Evolutionary conservation across 192 early-diverging fungal genomes (phyloP).

Genomic region (Funneliformis geosporum): DNA sequence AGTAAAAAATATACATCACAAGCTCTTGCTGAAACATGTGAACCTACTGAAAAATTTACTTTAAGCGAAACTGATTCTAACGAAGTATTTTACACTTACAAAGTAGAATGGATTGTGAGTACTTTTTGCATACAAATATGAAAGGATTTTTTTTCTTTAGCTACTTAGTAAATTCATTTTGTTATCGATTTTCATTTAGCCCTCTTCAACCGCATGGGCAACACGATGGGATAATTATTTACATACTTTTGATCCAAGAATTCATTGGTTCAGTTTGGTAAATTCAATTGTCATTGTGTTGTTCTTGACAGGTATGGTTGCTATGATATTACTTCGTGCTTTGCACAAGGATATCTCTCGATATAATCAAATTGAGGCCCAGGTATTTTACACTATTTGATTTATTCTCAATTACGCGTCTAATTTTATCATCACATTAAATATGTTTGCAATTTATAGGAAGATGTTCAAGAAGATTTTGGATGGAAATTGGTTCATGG

Average conservation of each 20-base stretch:
- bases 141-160: background rate
- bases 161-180: background rate
- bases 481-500: constrained; percentile 98
- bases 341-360: constrained; percentile 91
- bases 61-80: constrained; percentile 51
- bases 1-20: constrained; percentile 39
- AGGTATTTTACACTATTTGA: constrained; percentile 40
- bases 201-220: constrained; percentile 69
- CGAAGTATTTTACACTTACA: constrained; percentile 64
- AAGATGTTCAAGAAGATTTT: constrained; percentile 89
- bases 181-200: constrained; percentile 31
- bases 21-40: constrained; percentile 4
- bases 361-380: constrained; percentile 73
- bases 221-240: constrained; percentile 88
- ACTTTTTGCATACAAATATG: background rate
- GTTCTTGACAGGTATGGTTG: constrained; percentile 89
- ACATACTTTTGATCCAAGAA: constrained; percentile 83
- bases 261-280: constrained; percentile 94
- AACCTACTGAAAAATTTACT: constrained; percentile 36
- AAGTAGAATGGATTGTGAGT: constrained; percentile 60
- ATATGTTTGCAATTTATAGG: constrained; percentile 36
- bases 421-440: background rate
- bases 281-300: constrained; percentile 94
- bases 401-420: constrained; percentile 29
- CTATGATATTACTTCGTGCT: constrained; percentile 84